phyloP scores from a whole-genome alignment of 306 rosid genomes.

The Sindora glabra region DNA sequence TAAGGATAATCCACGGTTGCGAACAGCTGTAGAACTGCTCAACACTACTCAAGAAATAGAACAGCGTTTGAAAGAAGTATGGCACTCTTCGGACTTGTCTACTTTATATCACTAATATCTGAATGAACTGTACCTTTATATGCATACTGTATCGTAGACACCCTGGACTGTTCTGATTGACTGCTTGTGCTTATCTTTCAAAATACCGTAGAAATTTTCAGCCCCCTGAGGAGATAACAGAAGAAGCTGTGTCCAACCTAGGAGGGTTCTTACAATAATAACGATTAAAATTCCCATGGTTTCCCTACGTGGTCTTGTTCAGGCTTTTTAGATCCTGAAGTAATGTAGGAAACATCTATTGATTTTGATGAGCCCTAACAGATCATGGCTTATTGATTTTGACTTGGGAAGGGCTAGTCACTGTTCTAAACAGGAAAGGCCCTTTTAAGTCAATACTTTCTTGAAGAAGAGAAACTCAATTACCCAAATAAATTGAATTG shows the following conservation, averaged over 20 bases:
- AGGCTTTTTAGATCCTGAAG: neutral
- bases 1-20: slow-evolving; percentile 80
- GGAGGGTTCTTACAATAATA: neutral
- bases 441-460: too few relatives aligned
- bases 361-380: too few relatives aligned
- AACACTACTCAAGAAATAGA: slow-evolving; percentile 77
- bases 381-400: too few relatives aligned
- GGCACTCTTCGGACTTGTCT: slow-evolving; percentile 13
- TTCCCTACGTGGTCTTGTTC: neutral
- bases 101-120: neutral
- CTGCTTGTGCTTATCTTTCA: neutral
- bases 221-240: neutral
- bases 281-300: neutral
- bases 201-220: neutral
- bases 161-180: neutral
- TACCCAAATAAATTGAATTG: too few relatives aligned
- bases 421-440: too few relatives aligned
- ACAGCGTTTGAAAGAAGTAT: slow-evolving; percentile 49
- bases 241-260: neutral
- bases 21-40: slow-evolving; percentile 70
- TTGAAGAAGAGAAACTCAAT: too few relatives aligned
- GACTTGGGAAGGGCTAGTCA: too few relatives aligned
- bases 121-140: neutral
- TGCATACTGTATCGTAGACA: too few relatives aligned
- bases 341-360: too few relatives aligned